phyloP scores from a whole-genome alignment of 192 early-diverging fungal genomes.

The Backusella morwellensis region DNA sequence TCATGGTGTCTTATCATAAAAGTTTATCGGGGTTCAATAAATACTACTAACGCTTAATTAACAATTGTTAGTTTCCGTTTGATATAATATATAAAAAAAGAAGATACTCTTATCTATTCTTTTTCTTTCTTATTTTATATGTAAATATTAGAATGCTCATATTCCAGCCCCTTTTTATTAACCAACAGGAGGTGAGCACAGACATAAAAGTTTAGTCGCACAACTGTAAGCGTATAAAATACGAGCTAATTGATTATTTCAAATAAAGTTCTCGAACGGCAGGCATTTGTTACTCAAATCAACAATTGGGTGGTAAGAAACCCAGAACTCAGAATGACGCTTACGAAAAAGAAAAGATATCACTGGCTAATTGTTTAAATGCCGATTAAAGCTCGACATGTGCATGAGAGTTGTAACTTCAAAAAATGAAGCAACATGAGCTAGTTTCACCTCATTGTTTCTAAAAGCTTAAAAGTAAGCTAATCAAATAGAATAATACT shows the following conservation, averaged over 20 bases:
- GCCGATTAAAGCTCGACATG: neutral
- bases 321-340: conserved; percentile 3
- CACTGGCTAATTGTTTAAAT: neutral
- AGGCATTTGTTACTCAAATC: neutral
- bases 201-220: neutral
- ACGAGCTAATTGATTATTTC: neutral
- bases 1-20: neutral
- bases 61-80: neutral
- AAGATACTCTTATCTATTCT: neutral
- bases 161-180: neutral
- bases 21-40: neutral
- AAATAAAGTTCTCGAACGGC: neutral
- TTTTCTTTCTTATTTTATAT: neutral
- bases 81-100: neutral
- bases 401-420: neutral
- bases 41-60: neutral
- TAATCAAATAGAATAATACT: neutral
- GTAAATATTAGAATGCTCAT: neutral
- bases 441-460: neutral
- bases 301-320: neutral
- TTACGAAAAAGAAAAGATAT: neutral
- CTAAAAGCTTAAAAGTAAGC: neutral
- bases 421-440: neutral
- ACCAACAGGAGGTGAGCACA: conserved; percentile 2
- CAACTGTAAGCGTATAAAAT: neutral